Conservation (phyloP, 176 grass and related monocot species). For the Carex myosuroides region DNA sequence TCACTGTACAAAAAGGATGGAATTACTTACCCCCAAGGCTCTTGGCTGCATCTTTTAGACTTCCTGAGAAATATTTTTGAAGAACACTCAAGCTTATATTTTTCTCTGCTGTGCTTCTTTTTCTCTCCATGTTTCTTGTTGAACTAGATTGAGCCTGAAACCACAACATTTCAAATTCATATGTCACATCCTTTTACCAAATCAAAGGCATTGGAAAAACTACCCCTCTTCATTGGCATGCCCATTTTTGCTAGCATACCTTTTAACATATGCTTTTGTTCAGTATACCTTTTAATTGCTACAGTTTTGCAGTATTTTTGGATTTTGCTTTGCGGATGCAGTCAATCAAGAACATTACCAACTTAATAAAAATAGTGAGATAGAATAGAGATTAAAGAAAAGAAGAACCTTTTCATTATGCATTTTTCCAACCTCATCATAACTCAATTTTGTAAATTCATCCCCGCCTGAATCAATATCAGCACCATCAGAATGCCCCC, state of each 20-base stretch:
- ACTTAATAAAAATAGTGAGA: not conserved
- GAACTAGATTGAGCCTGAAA: slow-evolving; percentile 47
- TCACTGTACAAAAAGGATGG: not conserved
- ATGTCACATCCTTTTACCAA: not conserved
- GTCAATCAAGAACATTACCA: not conserved
- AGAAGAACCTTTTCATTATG: slow-evolving; percentile 17
- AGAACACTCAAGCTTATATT: slow-evolving; percentile 91
- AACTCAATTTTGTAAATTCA: not conserved
- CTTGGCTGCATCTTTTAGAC: slow-evolving; percentile 80
- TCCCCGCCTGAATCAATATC: not conserved
- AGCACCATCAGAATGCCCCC: not conserved
- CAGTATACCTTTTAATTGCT: not conserved
- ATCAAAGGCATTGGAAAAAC: not conserved
- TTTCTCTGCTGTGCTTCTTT: slow-evolving; percentile 55
- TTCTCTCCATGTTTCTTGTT: slow-evolving; percentile 45
- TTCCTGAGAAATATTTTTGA: slow-evolving; percentile 87
- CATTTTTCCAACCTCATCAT: not conserved
- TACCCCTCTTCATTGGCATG: not conserved
- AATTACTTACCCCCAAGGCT: slow-evolving; percentile 71
- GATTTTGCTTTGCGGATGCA: not conserved
- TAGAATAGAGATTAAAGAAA: not conserved
- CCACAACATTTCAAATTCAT: not conserved
- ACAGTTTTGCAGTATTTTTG: not conserved
- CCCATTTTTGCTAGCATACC: not conserved
- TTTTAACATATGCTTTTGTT: not conserved